Evolutionary conservation across 2,329 filamentous ascomycete genomes (phyloP).

Genomic region (Teratosphaeria pseudoeucalypti): DNA sequence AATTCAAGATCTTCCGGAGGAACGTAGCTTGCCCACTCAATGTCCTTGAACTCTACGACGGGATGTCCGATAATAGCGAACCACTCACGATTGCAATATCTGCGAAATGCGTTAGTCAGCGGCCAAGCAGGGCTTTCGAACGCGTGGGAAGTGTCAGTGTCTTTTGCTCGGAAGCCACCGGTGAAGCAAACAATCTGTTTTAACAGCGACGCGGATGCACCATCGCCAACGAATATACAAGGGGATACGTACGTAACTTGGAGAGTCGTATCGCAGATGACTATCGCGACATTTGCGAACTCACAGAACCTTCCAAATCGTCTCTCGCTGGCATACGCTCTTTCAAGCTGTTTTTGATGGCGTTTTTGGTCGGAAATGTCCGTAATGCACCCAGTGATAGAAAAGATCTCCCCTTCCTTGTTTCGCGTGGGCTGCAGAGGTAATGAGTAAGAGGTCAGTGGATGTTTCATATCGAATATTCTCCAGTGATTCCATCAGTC

Average conservation of each 20-base stretch:
- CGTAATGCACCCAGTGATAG: conserved; percentile 16
- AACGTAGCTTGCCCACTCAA: conserved; percentile 31
- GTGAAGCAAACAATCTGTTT: too few species aligned
- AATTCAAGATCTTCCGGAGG: conserved; percentile 1
- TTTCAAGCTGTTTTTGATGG: conserved; percentile 29
- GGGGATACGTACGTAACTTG: conserved; percentile 22
- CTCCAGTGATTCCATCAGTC: too few species aligned
- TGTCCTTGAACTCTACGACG: conserved; percentile 28
- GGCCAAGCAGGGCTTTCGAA: too few species aligned
- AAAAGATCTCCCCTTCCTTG: conserved; percentile 7
- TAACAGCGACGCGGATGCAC: too few species aligned
- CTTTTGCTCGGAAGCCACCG: too few species aligned
- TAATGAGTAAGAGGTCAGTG: too few species aligned
- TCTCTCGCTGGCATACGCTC: conserved; percentile 28
- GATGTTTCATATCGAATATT: too few species aligned
- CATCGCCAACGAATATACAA: too few species aligned
- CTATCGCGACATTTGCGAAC: conserved; percentile 28
- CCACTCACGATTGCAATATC: conserved; percentile 33
- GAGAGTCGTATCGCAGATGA: conserved; percentile 10
- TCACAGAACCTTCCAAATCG: conserved; percentile 14
- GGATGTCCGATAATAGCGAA: conserved; percentile 39
- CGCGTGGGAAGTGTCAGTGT: too few species aligned
- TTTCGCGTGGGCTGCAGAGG: conserved; percentile 6
- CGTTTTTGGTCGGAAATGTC: conserved; percentile 17
- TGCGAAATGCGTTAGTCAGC: too few species aligned